These are phyloP conservation scores for Epichloe typhina DNA, from an alignment of 2,329 filamentous ascomycete genomes.

Conservation along the genomic window DNA sequence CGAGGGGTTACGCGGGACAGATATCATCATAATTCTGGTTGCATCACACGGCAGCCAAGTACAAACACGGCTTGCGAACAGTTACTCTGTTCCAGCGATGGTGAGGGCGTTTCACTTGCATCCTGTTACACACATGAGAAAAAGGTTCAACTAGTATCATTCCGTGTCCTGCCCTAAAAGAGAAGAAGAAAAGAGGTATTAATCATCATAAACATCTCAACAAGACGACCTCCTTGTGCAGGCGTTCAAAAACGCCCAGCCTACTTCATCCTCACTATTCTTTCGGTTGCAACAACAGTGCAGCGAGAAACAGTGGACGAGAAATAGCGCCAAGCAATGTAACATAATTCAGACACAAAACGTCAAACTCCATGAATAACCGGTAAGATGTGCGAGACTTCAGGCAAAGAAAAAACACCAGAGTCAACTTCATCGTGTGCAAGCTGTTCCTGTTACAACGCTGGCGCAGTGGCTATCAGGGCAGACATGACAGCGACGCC, in stretches of 20 bases:
- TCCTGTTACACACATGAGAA: not conserved
- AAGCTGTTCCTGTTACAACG: slow-evolving; percentile 7
- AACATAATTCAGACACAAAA: not conserved
- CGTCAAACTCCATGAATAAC: not conserved
- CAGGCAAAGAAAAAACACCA: not conserved
- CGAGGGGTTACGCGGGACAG: too few relatives aligned
- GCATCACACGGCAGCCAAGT: too few relatives aligned
- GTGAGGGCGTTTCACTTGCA: not conserved
- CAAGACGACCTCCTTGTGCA: not conserved
- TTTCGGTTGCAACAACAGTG: not conserved
- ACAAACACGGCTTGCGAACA: not conserved
- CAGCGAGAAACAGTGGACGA: not conserved
- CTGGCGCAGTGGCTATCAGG: slow-evolving; percentile 25
- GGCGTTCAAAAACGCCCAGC: not conserved
- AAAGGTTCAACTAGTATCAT: not conserved
- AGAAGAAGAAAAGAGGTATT: not conserved
- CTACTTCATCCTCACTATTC: not conserved
- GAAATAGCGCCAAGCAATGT: not conserved
- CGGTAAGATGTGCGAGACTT: not conserved
- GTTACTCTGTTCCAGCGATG: too few relatives aligned
- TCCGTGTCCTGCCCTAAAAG: not conserved
- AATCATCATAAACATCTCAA: not conserved
- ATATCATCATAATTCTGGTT: too few relatives aligned
- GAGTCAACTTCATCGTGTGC: not conserved
- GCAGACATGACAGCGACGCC: slow-evolving; percentile 27